Percentiles rank a stretch among this genome's conserved stretches.
Conservation (phyloP, 805 yeast species). For the Saccharomyces mikatae region DNA sequence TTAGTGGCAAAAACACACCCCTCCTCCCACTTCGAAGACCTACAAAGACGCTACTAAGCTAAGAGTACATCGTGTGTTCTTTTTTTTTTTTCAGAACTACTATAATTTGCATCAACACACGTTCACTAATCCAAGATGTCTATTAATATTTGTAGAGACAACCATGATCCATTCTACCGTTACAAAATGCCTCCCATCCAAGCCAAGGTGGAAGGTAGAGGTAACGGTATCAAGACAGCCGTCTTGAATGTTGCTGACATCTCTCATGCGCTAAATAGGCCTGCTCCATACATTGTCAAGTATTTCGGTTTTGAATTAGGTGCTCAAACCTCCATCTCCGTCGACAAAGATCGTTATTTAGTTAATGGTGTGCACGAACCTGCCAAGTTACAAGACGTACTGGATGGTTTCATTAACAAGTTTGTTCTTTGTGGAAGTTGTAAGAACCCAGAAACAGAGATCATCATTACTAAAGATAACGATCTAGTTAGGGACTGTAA, state of each 20-base stretch:
- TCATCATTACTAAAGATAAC: conserved; percentile 60
- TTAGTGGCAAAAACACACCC: background rate
- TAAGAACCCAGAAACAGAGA: conserved; percentile 96
- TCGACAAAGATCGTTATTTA: conserved; percentile 73
- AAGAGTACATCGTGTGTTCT: background rate
- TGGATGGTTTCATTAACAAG: conserved; percentile 89
- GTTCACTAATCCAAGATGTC: conserved; percentile 48
- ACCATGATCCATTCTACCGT: conserved; percentile 97
- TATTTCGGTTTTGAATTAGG: conserved; percentile 95
- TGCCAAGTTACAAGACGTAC: conserved; percentile 79
- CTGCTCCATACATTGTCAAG: conserved; percentile 84
- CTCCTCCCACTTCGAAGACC: background rate
- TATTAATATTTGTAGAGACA: conserved; percentile 92
- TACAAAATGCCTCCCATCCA: conserved; percentile 98
- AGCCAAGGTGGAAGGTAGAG: conserved; percentile 96
- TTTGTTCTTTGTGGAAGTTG: conserved; percentile 92
- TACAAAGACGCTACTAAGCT: background rate
- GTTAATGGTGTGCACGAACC: conserved; percentile 95
- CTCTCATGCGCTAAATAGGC: conserved; percentile 89
- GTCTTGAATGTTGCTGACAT: conserved; percentile 85
- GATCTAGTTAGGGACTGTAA: conserved; percentile 85
- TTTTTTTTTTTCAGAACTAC: background rate
- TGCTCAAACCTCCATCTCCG: conserved; percentile 84
- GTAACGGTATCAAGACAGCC: conserved; percentile 97
- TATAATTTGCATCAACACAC: background rate